These are phyloP conservation scores for Papiliotrema terrestris DNA, from an alignment of 1,284 basidiomycete genomes.

Conservation along the genomic window DNA sequence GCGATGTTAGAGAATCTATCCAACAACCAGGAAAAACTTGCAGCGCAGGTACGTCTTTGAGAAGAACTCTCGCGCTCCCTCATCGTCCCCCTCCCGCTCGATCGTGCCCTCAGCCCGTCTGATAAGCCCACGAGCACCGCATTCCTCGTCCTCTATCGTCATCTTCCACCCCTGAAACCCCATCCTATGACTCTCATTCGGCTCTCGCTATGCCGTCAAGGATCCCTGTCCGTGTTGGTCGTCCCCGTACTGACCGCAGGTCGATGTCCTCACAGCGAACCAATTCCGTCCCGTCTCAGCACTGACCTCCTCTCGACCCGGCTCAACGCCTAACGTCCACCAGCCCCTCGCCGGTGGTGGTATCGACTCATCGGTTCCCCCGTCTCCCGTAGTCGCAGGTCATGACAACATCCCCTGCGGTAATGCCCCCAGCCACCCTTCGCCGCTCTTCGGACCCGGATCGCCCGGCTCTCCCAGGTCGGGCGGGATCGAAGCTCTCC, in stretches of 20 bases:
- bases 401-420: constrained; percentile 12
- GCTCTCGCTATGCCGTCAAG: too few species aligned
- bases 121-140: too few species aligned
- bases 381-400: constrained; percentile 9
- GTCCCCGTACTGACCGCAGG: too few species aligned
- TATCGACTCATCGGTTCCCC: constrained; percentile 10
- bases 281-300: constrained; percentile 2
- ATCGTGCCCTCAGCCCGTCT: too few species aligned
- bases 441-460: constrained; percentile 6
- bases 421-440: constrained; percentile 1
- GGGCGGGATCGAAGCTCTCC: constrained; percentile 23
- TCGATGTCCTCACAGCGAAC: constrained; percentile 9
- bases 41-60: constrained; percentile 32
- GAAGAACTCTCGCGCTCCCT: too few species aligned
- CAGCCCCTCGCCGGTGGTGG: constrained; percentile 5
- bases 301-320: constrained; percentile 6
- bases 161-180: too few species aligned
- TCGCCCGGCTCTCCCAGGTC: constrained; percentile 3
- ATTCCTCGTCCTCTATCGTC: too few species aligned
- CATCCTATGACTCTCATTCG: too few species aligned
- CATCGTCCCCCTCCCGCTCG: too few species aligned
- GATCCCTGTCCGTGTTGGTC: too few species aligned
- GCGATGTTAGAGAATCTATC: constrained; percentile 31
- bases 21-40: constrained; percentile 35
- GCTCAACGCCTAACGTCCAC: not conserved